Evolutionary conservation across 441 rosid genomes (phyloP).

Genomic region (California macrophylla): DNA sequence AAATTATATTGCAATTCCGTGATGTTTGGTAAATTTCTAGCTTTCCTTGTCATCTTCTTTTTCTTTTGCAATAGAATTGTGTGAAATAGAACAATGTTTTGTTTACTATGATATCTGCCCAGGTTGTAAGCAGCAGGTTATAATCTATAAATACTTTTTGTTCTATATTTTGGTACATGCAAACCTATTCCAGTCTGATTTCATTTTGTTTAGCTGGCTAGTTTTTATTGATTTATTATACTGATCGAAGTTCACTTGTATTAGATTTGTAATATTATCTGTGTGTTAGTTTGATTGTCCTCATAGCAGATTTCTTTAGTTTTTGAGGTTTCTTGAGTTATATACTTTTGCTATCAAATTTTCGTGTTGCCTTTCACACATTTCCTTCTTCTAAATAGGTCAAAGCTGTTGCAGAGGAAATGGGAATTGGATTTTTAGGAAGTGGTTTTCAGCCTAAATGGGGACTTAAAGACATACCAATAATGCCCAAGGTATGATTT

Average conservation of each 20-base stretch:
- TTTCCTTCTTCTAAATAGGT: slow-evolving; percentile 36
- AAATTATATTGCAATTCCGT: background rate
- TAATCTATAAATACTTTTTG: background rate
- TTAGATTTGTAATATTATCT: background rate
- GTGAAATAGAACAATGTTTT: background rate
- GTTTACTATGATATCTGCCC: no score
- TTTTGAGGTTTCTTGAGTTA: background rate
- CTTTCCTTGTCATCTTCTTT: background rate
- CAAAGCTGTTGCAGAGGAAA: slow-evolving; percentile 95
- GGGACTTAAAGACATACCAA: slow-evolving; percentile 72
- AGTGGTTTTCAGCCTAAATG: slow-evolving; percentile 95
- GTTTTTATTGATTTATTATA: background rate
- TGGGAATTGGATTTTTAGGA: slow-evolving; percentile 97
- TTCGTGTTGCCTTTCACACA: slow-evolving; percentile 11
- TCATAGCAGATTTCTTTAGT: background rate
- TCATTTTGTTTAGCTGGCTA: background rate
- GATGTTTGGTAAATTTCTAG: background rate
- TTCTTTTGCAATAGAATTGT: background rate
- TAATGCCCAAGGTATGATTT: slow-evolving; percentile 89
- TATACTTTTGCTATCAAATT: background rate
- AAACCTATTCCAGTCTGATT: background rate
- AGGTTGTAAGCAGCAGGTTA: background rate
- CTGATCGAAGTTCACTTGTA: background rate
- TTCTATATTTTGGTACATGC: background rate
- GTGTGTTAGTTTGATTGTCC: background rate